Base-by-base conservation (phyloP, 805 yeast genomes). In the Wickerhamomyces sydowiorum region DNA sequence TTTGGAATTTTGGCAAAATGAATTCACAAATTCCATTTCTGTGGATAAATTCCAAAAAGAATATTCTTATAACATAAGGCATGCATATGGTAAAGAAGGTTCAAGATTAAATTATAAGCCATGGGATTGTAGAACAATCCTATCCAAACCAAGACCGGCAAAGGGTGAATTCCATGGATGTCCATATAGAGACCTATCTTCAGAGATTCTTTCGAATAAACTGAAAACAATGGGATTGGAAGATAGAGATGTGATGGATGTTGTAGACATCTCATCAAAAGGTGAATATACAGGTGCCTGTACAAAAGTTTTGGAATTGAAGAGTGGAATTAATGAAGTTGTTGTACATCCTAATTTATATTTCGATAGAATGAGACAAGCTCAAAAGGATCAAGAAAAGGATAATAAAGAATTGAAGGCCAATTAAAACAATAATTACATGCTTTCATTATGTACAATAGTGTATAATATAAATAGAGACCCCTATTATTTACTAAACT, bases 71-170 rank as follows among this genome's bases (percentile, higher is more conserved):
- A 86, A 86, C 53, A 78, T 93, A 55, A 75, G 96, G 46, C 97
- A 93, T 62, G 76, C 74, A 47, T 93, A 91, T 60, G 99, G 98
- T 38, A 69, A 87, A 44, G 96, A 87, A 64, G 99, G 99, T 51
- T 82, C 83, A 12, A 69, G 96, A 46, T 83, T 79, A 53, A 86
- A 88, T 53, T 89, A 88, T 63, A 76, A 77, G 53, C 96, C 98
- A 3, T 76, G 84, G 82, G 85, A 82, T 57, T 93, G 97, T 67
- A 75, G 78, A 31, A 79, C 82, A 2, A 87, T 93, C 33, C 62
- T 87, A 44, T 70, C 78, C 22, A 81, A 81, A 51, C 87, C 88
- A 7, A 75, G 80, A 48, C 89, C 95, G 0, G 67, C 69, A 10
- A 70, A 73, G 37, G 73, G 72, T 33, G 96, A 90, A 51, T 75